Evolutionary conservation across 495 filamentous ascomycete species (phyloP).

Genomic region (Penicillium salamii): DNA sequence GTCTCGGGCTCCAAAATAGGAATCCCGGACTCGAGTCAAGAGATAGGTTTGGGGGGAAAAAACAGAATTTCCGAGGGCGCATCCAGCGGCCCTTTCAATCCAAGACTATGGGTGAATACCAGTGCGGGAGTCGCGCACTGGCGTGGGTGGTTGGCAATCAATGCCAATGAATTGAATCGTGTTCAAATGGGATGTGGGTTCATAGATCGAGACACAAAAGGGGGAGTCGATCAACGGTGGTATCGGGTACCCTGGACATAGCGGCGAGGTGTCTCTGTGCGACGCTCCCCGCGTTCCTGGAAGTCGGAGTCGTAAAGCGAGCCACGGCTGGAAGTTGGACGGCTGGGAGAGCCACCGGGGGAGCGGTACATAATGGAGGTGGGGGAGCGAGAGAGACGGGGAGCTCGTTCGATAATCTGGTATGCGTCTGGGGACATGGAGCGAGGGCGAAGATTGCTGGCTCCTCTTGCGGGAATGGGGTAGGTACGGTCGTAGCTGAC

Average conservation of each 20-base stretch:
- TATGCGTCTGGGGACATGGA: conserved; percentile 14
- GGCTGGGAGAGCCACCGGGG: conserved; percentile 25
- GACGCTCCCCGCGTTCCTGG: conserved; percentile 38
- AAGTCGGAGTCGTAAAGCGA: conserved; percentile 41
- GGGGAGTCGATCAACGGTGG: conserved; percentile 26
- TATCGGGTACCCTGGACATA: conserved; percentile 29
- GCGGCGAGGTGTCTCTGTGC: conserved; percentile 24
- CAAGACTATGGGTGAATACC: neutral
- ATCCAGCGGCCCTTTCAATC: conserved; percentile 17
- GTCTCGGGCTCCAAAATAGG: too few species aligned
- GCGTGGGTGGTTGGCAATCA: conserved; percentile 12
- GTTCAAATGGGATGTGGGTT: conserved; percentile 6
- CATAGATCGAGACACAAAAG: neutral
- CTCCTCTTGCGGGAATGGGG: conserved; percentile 30
- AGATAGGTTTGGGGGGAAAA: neutral
- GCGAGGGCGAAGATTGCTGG: conserved; percentile 17
- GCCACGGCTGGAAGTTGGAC: conserved; percentile 38
- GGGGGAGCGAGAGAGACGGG: conserved; percentile 12
- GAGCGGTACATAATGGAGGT: conserved; percentile 35
- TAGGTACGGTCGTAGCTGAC: conserved; percentile 46
- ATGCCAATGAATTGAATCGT: conserved; percentile 16
- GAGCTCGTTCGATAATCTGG: conserved; percentile 42
- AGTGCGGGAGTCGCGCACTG: too few species aligned
- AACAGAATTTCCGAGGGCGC: conserved; percentile 12
- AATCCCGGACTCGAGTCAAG: conserved; percentile 1